These are phyloP conservation scores for Metarhizium rileyi DNA, from an alignment of 2,329 filamentous ascomycete species.

Conservation along the genomic window DNA sequence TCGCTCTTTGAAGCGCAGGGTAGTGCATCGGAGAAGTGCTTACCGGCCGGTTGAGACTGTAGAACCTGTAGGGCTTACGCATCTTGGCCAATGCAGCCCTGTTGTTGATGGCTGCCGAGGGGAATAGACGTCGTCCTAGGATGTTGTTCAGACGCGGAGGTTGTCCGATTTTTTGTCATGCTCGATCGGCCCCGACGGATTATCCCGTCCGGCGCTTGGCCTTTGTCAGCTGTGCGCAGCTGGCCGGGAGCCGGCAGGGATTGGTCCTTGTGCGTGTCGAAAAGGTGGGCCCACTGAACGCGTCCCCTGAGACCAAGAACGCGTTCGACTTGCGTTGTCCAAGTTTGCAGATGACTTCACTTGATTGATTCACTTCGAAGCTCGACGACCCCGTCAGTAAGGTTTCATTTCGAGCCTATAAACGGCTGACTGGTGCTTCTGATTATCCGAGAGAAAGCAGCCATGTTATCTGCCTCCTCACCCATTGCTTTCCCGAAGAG, in stretches of 20 bases:
- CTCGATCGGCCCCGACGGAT: conserved; percentile 16
- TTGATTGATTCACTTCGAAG: background rate
- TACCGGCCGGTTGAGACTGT: conserved; percentile 58
- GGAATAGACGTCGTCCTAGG: conserved; percentile 2
- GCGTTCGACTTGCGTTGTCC: conserved; percentile 4
- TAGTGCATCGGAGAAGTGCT: conserved; percentile 16
- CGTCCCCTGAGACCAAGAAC: conserved; percentile 9
- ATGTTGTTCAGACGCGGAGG: conserved; percentile 2
- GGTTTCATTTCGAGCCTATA: background rate
- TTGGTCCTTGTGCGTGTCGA: background rate
- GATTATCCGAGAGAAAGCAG: background rate
- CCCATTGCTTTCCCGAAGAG: conserved; percentile 45
- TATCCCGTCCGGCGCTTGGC: conserved; percentile 16
- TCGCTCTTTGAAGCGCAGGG: background rate
- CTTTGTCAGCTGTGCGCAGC: conserved; percentile 13
- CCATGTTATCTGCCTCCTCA: conserved; percentile 52
- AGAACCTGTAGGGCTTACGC: conserved; percentile 51
- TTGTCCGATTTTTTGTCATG: conserved; percentile 21
- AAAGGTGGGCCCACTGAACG: conserved; percentile 18
- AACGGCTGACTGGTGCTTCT: background rate
- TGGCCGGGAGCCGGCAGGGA: background rate
- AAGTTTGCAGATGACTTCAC: background rate
- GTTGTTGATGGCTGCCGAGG: conserved; percentile 5
- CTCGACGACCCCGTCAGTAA: background rate
- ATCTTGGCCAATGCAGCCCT: conserved; percentile 29